Evolutionary conservation across 2,329 filamentous ascomycete species (phyloP).

Genomic region (Botrytis sinoallii): DNA sequence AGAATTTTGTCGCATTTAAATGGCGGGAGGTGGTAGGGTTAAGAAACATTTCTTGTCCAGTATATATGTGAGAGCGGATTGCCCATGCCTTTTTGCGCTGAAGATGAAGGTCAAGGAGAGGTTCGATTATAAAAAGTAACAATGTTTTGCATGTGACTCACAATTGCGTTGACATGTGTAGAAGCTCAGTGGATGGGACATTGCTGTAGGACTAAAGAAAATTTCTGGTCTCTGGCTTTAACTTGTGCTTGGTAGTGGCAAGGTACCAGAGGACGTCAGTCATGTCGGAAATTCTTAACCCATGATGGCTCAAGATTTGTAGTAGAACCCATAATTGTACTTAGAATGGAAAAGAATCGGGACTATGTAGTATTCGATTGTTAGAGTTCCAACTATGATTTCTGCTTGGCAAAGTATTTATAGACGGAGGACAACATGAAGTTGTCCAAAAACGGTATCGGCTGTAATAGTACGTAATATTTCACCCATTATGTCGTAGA

Average conservation of each 20-base stretch:
- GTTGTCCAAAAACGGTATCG: not conserved
- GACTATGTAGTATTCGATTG: not conserved
- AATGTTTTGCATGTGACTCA: not conserved
- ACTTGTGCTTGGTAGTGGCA: not conserved
- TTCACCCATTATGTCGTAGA: not conserved
- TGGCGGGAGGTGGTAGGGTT: constrained; percentile 16
- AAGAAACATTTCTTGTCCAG: constrained; percentile 25
- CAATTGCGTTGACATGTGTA: not conserved
- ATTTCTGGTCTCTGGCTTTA: not conserved
- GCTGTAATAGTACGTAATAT: not conserved
- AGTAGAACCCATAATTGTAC: not conserved
- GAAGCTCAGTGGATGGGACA: not conserved
- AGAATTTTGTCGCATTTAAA: constrained; percentile 19
- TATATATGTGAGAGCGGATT: constrained; percentile 23
- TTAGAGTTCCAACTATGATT: not conserved
- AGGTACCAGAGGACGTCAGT: not conserved
- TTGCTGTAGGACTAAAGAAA: not conserved
- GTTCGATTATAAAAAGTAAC: no score
- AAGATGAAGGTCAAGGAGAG: not conserved
- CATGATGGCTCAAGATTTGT: not conserved
- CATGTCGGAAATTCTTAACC: not conserved
- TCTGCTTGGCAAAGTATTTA: not conserved
- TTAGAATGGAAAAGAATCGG: not conserved
- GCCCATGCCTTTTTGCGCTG: constrained; percentile 23
- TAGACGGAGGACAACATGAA: not conserved